A percentile compares a stretch with the other conserved stretches of the same genome.
Conservation (phyloP, 2,329 filamentous ascomycete genomes). For the Diaporthe ampelina region DNA sequence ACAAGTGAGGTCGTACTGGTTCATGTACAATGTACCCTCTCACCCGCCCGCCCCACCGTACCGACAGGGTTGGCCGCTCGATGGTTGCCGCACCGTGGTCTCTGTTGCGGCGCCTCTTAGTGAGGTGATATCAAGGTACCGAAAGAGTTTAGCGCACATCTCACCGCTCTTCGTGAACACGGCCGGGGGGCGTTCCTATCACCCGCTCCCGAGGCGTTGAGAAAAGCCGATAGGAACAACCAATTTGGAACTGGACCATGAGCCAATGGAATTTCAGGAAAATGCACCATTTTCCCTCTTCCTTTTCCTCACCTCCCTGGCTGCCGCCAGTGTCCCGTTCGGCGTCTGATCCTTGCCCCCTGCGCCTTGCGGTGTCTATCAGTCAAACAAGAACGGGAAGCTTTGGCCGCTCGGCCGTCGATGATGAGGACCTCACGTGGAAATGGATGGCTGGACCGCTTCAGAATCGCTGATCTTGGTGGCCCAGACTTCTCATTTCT, state of each 20-base stretch:
- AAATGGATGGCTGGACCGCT: slow-evolving; percentile 36
- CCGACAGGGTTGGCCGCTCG: slow-evolving; percentile 16
- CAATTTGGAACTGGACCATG: background rate
- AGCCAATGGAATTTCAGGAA: slow-evolving; percentile 39
- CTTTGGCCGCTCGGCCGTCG: slow-evolving; percentile 24
- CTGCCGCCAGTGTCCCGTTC: slow-evolving; percentile 29
- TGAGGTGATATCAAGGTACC: slow-evolving; percentile 41
- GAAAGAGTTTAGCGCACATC: slow-evolving; percentile 35
- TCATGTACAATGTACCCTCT: slow-evolving; percentile 21
- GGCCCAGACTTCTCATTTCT: slow-evolving; percentile 23
- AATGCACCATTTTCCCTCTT: slow-evolving; percentile 22
- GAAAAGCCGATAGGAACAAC: slow-evolving; percentile 24
- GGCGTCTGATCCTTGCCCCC: slow-evolving; percentile 25
- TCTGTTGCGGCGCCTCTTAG: slow-evolving; percentile 39
- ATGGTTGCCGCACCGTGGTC: slow-evolving; percentile 41
- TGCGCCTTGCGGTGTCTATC: slow-evolving; percentile 30
- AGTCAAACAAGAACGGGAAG: slow-evolving; percentile 24
- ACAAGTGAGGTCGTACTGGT: slow-evolving; percentile 28
- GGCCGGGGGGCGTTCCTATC: slow-evolving; percentile 40
- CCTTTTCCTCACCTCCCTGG: slow-evolving; percentile 30
- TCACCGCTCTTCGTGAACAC: slow-evolving; percentile 42
- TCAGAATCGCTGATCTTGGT: slow-evolving; percentile 39
- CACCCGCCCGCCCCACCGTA: slow-evolving; percentile 21
- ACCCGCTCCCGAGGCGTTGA: slow-evolving; percentile 27
- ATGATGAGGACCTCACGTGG: slow-evolving; percentile 39